Percentiles rank a stretch among this genome's conserved stretches.
Conservation (phyloP, 495 filamentous ascomycete genomes). For the Aspergillus panamensis region DNA sequence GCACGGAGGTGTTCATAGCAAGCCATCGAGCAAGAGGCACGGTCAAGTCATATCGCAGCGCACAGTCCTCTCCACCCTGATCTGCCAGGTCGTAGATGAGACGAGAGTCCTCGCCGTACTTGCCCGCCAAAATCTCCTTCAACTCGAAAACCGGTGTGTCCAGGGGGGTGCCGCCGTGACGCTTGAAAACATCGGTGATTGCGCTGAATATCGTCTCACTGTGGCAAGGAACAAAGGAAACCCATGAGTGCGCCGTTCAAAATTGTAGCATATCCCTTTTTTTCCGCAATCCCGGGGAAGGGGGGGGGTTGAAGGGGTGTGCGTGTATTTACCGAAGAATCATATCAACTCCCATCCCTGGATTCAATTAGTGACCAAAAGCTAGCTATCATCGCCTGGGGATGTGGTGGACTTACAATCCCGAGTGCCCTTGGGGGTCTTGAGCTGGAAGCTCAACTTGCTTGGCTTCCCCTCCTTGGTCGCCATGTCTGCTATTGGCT, state of each 20-base stretch:
- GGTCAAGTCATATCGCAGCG: constrained; percentile 85
- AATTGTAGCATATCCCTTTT: background rate
- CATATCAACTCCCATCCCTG: constrained; percentile 17
- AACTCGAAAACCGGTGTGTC: constrained; percentile 84
- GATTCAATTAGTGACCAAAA: background rate
- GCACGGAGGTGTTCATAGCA: constrained; percentile 72
- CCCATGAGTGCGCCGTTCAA: background rate
- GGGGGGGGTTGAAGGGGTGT: constrained; percentile 48
- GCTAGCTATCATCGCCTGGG: background rate
- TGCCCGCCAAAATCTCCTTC: constrained; percentile 74
- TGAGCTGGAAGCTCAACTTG: constrained; percentile 32
- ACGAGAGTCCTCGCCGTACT: constrained; percentile 90
- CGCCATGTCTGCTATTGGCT: constrained; percentile 22
- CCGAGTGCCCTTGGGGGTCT: constrained; percentile 44
- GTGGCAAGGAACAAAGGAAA: background rate
- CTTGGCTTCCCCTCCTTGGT: constrained; percentile 32
- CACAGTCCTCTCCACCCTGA: constrained; percentile 81
- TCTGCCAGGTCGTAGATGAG: constrained; percentile 86
- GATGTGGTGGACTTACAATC: constrained; percentile 27
- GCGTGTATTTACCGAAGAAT: constrained; percentile 22
- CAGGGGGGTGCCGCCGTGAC: constrained; percentile 80
- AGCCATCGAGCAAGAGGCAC: constrained; percentile 88
- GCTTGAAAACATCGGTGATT: constrained; percentile 83
- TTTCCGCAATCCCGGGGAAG: background rate
- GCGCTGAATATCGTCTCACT: constrained; percentile 60